phyloP scores from a whole-genome alignment of 208 protist species.

The Leishmania aethiopica region DNA sequence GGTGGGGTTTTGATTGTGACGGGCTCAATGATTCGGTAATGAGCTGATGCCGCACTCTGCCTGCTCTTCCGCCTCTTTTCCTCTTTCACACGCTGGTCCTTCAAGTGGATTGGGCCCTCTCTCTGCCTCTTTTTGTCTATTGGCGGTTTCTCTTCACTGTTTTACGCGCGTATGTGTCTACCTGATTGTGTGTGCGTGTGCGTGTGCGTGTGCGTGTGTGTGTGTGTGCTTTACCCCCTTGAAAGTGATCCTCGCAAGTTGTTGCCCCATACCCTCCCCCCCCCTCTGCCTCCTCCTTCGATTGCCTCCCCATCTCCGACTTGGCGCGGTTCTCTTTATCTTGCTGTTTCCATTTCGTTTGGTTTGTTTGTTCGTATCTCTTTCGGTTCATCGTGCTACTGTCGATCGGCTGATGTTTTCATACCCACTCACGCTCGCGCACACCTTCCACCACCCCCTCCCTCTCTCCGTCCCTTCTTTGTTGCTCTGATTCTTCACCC shows the following conservation, averaged over 20 bases:
- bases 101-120: not conserved
- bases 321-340: not conserved
- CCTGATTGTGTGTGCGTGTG: constrained; percentile 6
- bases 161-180: not conserved
- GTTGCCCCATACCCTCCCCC: not conserved
- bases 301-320: not conserved
- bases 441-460: not conserved
- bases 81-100: not conserved
- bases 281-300: not conserved
- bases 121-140: not conserved
- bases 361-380: not conserved
- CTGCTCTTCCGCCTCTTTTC: not conserved
- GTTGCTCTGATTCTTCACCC: not conserved
- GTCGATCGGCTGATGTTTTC: not conserved
- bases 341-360: not conserved
- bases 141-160: not conserved
- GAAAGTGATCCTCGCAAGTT: not conserved
- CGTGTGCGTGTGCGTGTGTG: constrained; percentile 1
- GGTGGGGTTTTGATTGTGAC: not conserved
- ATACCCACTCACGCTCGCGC: not conserved
- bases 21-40: not conserved
- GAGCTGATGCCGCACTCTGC: not conserved
- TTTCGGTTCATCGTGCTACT: not conserved
- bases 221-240: not conserved
- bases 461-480: not conserved